Evolutionary conservation across 306 rosid genomes (phyloP), one percentile per base, ranked within the genome.

Genomic region (Cucumis hystrix): DNA sequence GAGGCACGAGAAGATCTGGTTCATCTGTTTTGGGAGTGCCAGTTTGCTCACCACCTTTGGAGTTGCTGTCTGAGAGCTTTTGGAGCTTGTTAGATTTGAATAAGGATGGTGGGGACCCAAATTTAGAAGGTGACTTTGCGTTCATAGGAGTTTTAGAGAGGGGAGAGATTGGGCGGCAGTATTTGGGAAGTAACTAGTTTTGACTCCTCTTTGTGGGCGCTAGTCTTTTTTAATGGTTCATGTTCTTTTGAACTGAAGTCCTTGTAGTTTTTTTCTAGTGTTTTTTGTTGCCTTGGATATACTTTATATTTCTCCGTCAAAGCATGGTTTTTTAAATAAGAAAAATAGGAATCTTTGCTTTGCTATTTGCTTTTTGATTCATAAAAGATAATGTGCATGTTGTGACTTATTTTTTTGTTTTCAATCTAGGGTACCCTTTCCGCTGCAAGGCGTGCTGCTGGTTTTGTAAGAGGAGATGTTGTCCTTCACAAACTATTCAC

Each of bases 381-480:
- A 43, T n/a, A 37, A 54, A 35, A 54, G 43, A 37, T 56, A 33
- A 37, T 56, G 20, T 37, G 13, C 16, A 67, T 23, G 41, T 33
- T 60, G 12, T 40, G 35, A 17, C 30, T 40, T 45, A 33, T 47
- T 58, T 28, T 23, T 20, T 35, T 15, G 33, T 67, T 79, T 66
- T 74, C 78, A 43, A 79, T 84, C 60, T 78, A 91, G 98, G 96
- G 97, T 59, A 68, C 97, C 54, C 84, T 81, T 14, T 85, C 84
- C 86, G 99, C 99, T 60, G 91, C 89, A 10, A 95, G 92, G 79
- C 91, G 91, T 18, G 97, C 97, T 73, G 89, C 88, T 45, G 84
- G 90, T 75, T 95, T 95, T 79, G 96, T 92, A 79, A 84, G 97
- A 60, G 99, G 97, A 77, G 99, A 90, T 81, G 97, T 88, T 83